A percentile compares a stretch with the other conserved stretches of the same genome.
phyloP scores from a whole-genome alignment of 768 basidiomycete species.

The Kwoniella heveanensis region DNA sequence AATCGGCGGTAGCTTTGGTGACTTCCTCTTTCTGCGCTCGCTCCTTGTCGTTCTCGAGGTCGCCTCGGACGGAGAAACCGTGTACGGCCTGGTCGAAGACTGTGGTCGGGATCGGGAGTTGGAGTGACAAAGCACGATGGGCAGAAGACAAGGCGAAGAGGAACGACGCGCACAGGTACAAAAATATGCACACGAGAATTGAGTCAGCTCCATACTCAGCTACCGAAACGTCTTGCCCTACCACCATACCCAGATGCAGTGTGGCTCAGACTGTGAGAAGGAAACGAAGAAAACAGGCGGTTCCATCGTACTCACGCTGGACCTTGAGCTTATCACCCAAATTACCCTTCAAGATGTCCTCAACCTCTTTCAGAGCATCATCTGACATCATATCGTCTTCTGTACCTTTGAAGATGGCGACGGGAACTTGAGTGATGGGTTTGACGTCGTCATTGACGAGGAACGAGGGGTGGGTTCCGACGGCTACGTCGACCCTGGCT shows the following conservation, averaged over 20 bases:
- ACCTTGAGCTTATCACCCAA: conserved; percentile 41
- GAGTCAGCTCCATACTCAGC: conserved; percentile 8
- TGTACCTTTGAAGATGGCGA: conserved; percentile 48
- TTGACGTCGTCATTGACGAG: conserved; percentile 49
- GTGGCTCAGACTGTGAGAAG: neutral
- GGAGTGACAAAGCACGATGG: no score
- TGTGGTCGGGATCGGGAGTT: neutral
- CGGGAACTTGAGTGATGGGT: conserved; percentile 42
- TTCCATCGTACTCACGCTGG: conserved; percentile 33
- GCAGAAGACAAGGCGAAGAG: no score
- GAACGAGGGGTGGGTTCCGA: conserved; percentile 58
- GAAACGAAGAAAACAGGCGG: neutral
- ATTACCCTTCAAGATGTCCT: conserved; percentile 33
- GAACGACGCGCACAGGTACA: no score
- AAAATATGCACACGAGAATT: no score
- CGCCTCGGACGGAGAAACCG: conserved; percentile 55
- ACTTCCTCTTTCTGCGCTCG: conserved; percentile 50
- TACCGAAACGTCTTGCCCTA: no score
- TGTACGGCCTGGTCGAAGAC: conserved; percentile 40
- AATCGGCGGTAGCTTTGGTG: conserved; percentile 19
- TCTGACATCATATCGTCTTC: conserved; percentile 48
- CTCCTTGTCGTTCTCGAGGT: conserved; percentile 43
- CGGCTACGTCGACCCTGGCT: conserved; percentile 37
- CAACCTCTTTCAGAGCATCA: conserved; percentile 37
- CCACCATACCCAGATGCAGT: no score